phyloP scores from a whole-genome alignment of 345 rosid species.

The Melaleuca quinquenervia region DNA sequence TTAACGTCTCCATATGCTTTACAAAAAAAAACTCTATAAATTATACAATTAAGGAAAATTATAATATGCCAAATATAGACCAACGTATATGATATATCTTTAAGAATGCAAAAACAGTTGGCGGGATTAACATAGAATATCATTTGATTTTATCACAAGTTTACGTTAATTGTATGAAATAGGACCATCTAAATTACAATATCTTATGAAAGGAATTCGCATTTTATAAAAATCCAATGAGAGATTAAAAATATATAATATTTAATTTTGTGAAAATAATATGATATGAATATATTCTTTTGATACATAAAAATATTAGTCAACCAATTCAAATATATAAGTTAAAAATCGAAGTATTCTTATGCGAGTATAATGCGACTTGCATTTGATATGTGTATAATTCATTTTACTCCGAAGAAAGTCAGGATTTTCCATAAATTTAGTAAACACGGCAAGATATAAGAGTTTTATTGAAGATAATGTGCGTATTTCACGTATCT shows the following conservation, averaged over 20 bases:
- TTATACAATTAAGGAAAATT: too few species aligned
- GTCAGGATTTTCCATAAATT: not conserved
- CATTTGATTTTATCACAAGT: too few species aligned
- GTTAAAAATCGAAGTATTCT: too few species aligned
- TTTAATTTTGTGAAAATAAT: not conserved
- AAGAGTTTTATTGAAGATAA: too few species aligned
- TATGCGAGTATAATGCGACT: not conserved
- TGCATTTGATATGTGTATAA: not conserved
- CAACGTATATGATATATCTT: too few species aligned
- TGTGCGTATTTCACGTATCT: too few species aligned
- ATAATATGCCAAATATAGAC: too few species aligned
- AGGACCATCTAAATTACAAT: not conserved
- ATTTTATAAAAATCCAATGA: not conserved
- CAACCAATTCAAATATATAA: not conserved
- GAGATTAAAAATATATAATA: not conserved
- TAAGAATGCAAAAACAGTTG: too few species aligned
- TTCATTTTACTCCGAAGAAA: not conserved
- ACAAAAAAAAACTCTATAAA: accelerated
- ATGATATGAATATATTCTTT: not conserved
- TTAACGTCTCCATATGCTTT: accelerated
- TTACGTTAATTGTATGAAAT: not conserved
- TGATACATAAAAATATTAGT: not conserved
- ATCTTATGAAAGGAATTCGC: not conserved
- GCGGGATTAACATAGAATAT: too few species aligned
- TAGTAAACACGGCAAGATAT: too few species aligned